phyloP scores from a whole-genome alignment of 164 flowering plant species.

The Kalanchoe fedtschenkoi region DNA sequence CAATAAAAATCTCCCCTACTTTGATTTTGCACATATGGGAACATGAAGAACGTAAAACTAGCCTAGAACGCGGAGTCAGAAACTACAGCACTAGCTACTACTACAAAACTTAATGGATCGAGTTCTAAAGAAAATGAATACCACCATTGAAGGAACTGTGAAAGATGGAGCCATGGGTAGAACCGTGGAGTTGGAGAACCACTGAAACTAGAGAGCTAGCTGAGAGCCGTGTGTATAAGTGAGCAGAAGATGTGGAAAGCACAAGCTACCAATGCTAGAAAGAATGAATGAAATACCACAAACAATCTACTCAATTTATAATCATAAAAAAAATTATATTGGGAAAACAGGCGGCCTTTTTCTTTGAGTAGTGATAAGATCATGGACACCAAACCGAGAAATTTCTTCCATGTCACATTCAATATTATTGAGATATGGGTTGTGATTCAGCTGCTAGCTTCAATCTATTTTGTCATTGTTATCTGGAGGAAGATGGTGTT shows the following conservation, averaged over 20 bases:
- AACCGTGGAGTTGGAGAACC: constrained; percentile 20
- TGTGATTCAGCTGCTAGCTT: constrained; percentile 5
- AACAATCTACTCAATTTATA: neutral
- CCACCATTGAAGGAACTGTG: constrained; percentile 81
- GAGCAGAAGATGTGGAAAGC: no score
- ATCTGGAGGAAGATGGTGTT: neutral
- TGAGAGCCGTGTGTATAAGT: neutral
- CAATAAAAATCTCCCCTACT: no score
- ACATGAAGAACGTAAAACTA: no score
- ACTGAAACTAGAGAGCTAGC: no score
- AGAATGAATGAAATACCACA: neutral
- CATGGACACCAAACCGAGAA: no score
- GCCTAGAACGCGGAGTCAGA: no score
- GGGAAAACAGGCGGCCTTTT: no score
- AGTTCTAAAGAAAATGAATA: no score
- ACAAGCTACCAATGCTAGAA: neutral
- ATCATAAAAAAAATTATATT: no score
- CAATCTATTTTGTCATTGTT: neutral
- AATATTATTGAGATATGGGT: constrained; percentile 6
- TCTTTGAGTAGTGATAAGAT: neutral
- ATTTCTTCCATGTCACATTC: constrained; percentile 4
- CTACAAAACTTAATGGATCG: no score
- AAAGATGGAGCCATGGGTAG: constrained; percentile 72
- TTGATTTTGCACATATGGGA: no score
- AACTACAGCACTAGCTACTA: no score